Percentiles rank a stretch among this genome's conserved stretches.
Conservation (phyloP, 768 basidiomycete genomes). For the Tricholoma matsutake region DNA sequence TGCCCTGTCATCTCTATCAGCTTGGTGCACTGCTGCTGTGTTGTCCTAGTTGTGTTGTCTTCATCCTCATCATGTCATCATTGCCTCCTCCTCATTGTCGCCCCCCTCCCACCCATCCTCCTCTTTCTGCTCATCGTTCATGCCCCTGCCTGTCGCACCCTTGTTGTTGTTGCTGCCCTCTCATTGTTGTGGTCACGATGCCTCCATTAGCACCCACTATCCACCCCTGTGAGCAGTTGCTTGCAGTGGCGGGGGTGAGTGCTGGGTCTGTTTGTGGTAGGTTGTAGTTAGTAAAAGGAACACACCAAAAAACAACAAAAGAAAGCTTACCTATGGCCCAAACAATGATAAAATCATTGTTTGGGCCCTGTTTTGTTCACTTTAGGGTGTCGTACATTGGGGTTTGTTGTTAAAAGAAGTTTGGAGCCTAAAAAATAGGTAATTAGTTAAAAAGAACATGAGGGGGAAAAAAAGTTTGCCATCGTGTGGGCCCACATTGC, state of each 20-base stretch:
- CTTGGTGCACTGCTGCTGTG: neutral
- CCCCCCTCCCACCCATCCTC: too few species aligned
- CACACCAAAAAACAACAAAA: neutral
- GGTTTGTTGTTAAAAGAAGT: neutral
- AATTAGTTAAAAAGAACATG: too few species aligned
- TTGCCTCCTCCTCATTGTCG: too few species aligned
- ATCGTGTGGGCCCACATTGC: too few species aligned
- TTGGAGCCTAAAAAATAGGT: too few species aligned
- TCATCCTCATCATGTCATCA: too few species aligned
- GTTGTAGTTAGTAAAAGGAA: neutral
- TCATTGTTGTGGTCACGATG: too few species aligned
- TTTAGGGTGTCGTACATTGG: neutral
- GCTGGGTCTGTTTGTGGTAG: neutral
- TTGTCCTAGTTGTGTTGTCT: too few species aligned
- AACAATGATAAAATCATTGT: neutral
- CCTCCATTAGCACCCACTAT: neutral
- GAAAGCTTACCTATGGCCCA: neutral
- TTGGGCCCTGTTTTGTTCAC: neutral
- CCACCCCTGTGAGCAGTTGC: neutral
- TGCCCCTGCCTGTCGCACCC: too few species aligned
- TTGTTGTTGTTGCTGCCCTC: too few species aligned
- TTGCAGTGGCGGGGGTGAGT: neutral
- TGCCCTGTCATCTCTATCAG: neutral
- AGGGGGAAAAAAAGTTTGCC: too few species aligned
- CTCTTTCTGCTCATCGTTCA: too few species aligned